A percentile compares a stretch with the other conserved stretches of the same genome.
Evolutionary conservation across 805 yeast genomes (phyloP).

Genomic region (Tanozyma kutaoensis): DNA sequence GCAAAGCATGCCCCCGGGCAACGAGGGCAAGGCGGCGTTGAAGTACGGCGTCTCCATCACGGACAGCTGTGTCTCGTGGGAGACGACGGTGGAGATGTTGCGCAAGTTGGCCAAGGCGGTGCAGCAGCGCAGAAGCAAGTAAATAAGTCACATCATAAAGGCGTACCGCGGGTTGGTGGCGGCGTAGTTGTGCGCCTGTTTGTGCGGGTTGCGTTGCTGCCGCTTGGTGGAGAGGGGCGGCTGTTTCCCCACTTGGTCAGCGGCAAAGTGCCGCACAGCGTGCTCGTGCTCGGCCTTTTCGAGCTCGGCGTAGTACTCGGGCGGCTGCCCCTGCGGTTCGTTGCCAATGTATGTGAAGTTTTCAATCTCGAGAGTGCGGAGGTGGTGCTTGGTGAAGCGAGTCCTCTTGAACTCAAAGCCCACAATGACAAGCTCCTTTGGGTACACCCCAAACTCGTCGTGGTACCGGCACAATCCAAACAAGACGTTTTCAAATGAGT

Average conservation of each 20-base stretch:
- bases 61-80: constrained; percentile 96
- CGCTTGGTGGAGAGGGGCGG: too few relatives aligned
- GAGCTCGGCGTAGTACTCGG: constrained; percentile 34
- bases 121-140: constrained; percentile 15
- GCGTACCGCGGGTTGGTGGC: too few relatives aligned
- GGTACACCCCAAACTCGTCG: constrained; percentile 33
- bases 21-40: constrained; percentile 58
- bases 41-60: constrained; percentile 92
- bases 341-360: constrained; percentile 40
- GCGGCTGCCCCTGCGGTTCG: constrained; percentile 28
- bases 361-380: constrained; percentile 28
- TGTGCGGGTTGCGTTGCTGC: too few relatives aligned
- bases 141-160: too few relatives aligned
- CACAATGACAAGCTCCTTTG: constrained; percentile 38
- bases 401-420: constrained; percentile 65
- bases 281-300: constrained; percentile 31
- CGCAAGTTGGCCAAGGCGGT: constrained; percentile 68
- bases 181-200: too few relatives aligned
- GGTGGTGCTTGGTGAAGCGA: constrained; percentile 45
- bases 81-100: constrained; percentile 63
- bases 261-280: constrained; percentile 48
- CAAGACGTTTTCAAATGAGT: constrained; percentile 66
- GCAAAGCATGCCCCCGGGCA: constrained; percentile 55
- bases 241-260: too few relatives aligned
- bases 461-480: constrained; percentile 44